Evolutionary conservation across 306 rosid genomes (phyloP), one percentile per base, ranked within the genome.

Genomic region (Quercus robur): DNA sequence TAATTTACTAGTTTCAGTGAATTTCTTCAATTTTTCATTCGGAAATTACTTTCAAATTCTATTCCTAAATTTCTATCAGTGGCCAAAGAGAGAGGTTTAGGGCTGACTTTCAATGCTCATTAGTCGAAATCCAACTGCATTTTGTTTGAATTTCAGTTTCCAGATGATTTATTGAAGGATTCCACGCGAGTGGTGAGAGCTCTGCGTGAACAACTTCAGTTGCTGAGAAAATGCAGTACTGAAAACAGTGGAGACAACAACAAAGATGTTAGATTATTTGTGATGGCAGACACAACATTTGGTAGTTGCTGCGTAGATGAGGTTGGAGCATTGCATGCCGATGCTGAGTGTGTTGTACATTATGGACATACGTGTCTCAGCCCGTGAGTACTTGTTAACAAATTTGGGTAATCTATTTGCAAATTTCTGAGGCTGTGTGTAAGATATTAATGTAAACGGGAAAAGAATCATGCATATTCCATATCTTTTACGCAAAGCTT

Each of bases 221-320:
- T 75, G 18, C 54, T 85, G 61, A 71, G 85, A 30, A 82, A 78
- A 69, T 57, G 76, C 28, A 84, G 56, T 6, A 70, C 25, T 57
- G 75, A 75, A 8, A 79, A 33, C 33, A 62, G 49, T 23, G 91
- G 61, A 26, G 78, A 59, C 58, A 84, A 62, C 20, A 84, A 62
- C 23, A 78, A 52, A 33, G 85, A 89, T 12, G 84, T 86, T 25
- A 81, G 87, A 33, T 80, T 94, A 85, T 94, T 63, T 80, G 85
- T 94, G 26, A 92, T 92, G 97, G 97, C 97, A 3, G 98, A 94
- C 90, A 91, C 97, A 6, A 80, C 97, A 4, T 94, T 88, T 70
- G 98, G 98, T 28, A 94, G 95, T 80, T 94, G 99, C 70, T 93
- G 99, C 71, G 87, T 92, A 61, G 99, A 94, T 84, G 99, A 91